Evolutionary conservation across 164 flowering plant species (phyloP).

Genomic region (Vitis amurensis): DNA sequence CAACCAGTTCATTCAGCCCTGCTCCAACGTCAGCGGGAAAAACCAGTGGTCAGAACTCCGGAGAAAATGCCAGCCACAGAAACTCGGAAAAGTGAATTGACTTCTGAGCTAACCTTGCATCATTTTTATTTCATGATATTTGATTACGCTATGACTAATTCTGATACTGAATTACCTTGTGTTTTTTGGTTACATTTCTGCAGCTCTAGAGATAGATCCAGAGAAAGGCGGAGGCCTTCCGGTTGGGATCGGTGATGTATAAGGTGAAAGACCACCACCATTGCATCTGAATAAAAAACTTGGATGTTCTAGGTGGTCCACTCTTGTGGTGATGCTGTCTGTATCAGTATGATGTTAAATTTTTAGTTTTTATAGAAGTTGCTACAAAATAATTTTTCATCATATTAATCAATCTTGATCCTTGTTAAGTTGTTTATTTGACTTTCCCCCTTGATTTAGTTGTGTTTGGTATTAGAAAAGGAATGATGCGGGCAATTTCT

Average conservation of each 20-base stretch:
- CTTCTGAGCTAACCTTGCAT: constrained; percentile 7
- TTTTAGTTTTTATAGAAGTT: too few species aligned
- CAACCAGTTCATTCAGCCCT: constrained; percentile 30
- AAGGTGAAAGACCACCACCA: too few species aligned
- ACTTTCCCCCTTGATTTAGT: too few species aligned
- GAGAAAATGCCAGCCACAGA: constrained; percentile 39
- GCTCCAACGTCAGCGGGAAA: constrained; percentile 40
- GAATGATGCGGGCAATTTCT: too few species aligned
- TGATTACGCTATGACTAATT: background rate
- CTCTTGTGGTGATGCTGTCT: too few species aligned
- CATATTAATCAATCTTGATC: too few species aligned
- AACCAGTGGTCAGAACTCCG: constrained; percentile 24
- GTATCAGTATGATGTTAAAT: too few species aligned
- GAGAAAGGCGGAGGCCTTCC: constrained; percentile 88
- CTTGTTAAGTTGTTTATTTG: too few species aligned
- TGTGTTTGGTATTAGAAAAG: too few species aligned
- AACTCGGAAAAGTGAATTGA: constrained; percentile 50
- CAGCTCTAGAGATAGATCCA: constrained; percentile 69
- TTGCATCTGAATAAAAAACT: background rate
- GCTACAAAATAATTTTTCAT: too few species aligned
- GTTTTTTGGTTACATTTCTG: constrained; percentile 16
- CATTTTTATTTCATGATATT: background rate
- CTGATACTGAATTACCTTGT: constrained; percentile 4
- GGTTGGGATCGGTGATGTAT: constrained; percentile 81
- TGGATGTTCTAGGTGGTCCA: background rate